Evolutionary conservation across 345 rosid species (phyloP).

Genomic region (Rubroshorea leprosula): DNA sequence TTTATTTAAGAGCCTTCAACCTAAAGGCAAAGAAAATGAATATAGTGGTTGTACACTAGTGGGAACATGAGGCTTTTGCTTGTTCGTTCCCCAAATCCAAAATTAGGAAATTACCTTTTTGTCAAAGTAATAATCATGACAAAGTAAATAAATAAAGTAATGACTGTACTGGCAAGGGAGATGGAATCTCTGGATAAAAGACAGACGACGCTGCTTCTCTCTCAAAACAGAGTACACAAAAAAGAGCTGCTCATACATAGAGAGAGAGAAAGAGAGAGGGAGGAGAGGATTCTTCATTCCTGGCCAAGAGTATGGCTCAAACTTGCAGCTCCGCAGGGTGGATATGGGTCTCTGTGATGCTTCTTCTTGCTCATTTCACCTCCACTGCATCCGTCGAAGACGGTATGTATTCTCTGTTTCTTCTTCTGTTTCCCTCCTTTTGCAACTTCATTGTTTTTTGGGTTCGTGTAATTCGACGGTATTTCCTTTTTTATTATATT

Average conservation of each 20-base stretch:
- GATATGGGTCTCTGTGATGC: constrained; percentile 39
- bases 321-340: constrained; percentile 13
- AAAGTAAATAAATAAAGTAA: constrained; percentile 7
- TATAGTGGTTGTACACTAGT: too few species aligned
- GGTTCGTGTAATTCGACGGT: background rate
- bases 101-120: background rate
- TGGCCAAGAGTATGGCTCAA: constrained; percentile 30
- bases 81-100: background rate
- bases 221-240: constrained; percentile 18
- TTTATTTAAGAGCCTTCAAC: too few species aligned
- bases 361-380: constrained; percentile 35
- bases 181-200: constrained; percentile 49
- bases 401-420: constrained; percentile 37
- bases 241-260: constrained; percentile 1
- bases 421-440: background rate
- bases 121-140: background rate
- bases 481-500: background rate
- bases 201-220: constrained; percentile 18
- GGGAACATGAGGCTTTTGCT: constrained; percentile 14
- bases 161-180: background rate
- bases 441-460: background rate
- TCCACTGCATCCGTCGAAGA: constrained; percentile 47
- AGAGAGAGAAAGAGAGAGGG: constrained; percentile 18
- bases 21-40: too few species aligned
- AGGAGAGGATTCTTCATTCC: background rate